Evolutionary conservation across 73 alveolate species (phyloP), one percentile per base, ranked within the genome.

Genomic region (Durusdinium trenchii): DNA sequence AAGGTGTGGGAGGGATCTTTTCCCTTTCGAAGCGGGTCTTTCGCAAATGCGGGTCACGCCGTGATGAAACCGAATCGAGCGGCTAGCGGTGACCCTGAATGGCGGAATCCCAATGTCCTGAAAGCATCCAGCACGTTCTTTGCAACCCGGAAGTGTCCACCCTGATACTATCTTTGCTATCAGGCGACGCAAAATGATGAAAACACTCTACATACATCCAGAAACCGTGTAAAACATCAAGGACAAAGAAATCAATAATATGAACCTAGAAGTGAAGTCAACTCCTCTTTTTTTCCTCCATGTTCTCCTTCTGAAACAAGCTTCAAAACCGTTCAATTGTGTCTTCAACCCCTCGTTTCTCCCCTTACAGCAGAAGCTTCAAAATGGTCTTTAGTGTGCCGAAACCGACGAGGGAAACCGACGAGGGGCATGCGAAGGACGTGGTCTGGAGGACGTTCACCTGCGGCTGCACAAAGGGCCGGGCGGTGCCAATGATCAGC

Each of bases 391-490:
- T 6, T 38, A 62, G 32, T 54, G n/a, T n/a, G n/a, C n/a, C n/a
- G n/a, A n/a, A n/a, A n/a, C n/a, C n/a, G n/a, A n/a, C n/a, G n/a
- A n/a, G n/a, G n/a, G n/a, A n/a, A n/a, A n/a, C n/a, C n/a, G n/a
- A 62, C 76, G 32, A 62, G 76, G 18, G 43, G 32, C 76, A 62
- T 10, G 76, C 76, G 32, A 62, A 62, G 76, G 43, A 62, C 18
- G 32, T 10, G 18, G 40, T 38, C 7, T 62, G 32, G 76, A 62
- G 76, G 43, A 40, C 76, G 76, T 62, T 62, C 76, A 26, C 43
- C 90, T 79, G 90, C 40, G 90, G 90, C 90, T 46, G 90, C 40
- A 64, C 90, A 42, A 79, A 79, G 23, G 90, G 90, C 35, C n/a
- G 60, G 43, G 90, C 90, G 12, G 28, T 42, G 7, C 43, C 90